Percentiles rank a stretch among this genome's conserved stretches.
Conservation (phyloP, 805 yeast genomes). For the Diddensiella transvaalensis region DNA sequence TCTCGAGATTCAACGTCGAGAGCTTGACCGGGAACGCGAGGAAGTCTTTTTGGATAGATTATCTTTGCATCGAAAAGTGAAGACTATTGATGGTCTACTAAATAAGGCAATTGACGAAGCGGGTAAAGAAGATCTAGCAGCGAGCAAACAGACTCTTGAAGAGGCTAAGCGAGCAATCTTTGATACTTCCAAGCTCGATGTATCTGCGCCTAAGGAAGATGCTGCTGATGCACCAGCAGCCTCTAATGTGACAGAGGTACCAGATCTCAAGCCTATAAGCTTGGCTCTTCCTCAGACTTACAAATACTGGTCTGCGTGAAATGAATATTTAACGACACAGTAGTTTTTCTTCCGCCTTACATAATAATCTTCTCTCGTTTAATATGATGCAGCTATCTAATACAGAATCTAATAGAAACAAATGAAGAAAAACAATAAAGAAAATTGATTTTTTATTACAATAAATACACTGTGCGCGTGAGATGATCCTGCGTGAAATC, state of each 20-base stretch:
- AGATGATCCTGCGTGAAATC: too few relatives aligned
- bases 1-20: slow-evolving; percentile 42
- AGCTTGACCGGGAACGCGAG: slow-evolving; percentile 40
- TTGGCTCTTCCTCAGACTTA: slow-evolving; percentile 59
- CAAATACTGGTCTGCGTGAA: slow-evolving; percentile 61
- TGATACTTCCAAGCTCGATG: slow-evolving; percentile 14
- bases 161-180: slow-evolving; percentile 19
- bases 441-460: slow-evolving; percentile 1
- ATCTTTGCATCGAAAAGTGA: slow-evolving; percentile 56
- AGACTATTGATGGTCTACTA: slow-evolving; percentile 51
- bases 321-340: not conserved
- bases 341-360: too few relatives aligned
- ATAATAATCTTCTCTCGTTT: too few relatives aligned
- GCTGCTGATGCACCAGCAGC: slow-evolving; percentile 16
- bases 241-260: slow-evolving; percentile 33
- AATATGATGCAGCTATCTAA: not conserved
- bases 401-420: slow-evolving; percentile 1
- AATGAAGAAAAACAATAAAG: not conserved
- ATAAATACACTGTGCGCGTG: slow-evolving; percentile 5
- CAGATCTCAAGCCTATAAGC: slow-evolving; percentile 51
- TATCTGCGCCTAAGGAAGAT: slow-evolving; percentile 7
- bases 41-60: slow-evolving; percentile 64
- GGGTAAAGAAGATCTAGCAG: slow-evolving; percentile 8
- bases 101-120: slow-evolving; percentile 40
- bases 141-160: slow-evolving; percentile 25